A percentile compares a stretch with the other conserved stretches of the same genome.
Conservation (phyloP, 2,329 filamentous ascomycete genomes). For the Penicillium expansum region DNA sequence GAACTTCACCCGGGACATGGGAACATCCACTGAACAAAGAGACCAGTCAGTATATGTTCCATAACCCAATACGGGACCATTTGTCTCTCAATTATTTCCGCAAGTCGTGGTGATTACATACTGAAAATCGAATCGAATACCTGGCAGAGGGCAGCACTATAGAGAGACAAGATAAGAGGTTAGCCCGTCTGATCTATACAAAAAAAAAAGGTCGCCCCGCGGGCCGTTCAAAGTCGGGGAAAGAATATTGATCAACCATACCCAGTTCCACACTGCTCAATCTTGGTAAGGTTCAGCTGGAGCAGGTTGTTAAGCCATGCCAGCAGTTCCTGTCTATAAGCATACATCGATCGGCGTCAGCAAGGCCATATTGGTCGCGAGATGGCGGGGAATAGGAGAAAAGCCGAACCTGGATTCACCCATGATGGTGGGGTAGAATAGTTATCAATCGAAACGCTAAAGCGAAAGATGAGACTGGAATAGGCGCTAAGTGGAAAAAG, state of each 20-base stretch:
- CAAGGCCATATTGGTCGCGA: slow-evolving; percentile 9
- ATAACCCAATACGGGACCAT: neutral
- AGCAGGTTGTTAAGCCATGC: slow-evolving; percentile 97
- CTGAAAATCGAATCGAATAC: slow-evolving; percentile 97
- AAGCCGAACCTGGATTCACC: slow-evolving; percentile 60
- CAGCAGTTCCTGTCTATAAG: slow-evolving; percentile 82
- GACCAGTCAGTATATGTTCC: slow-evolving; percentile 13
- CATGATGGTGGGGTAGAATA: slow-evolving; percentile 55
- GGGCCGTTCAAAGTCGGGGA: slow-evolving; percentile 4
- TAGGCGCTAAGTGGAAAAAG: slow-evolving; percentile 5
- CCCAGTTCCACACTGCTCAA: slow-evolving; percentile 99
- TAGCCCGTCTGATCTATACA: slow-evolving; percentile 1
- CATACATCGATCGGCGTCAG: slow-evolving; percentile 12
- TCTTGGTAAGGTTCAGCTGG: slow-evolving; percentile 96
- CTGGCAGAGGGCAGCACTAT: slow-evolving; percentile 90
- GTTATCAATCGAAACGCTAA: slow-evolving; percentile 4
- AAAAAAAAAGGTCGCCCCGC: neutral
- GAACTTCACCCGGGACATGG: slow-evolving; percentile 96
- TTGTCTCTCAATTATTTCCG: neutral
- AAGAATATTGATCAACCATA: slow-evolving; percentile 48
- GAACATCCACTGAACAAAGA: slow-evolving; percentile 65
- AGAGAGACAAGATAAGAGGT: slow-evolving; percentile 4
- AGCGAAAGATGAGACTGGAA: slow-evolving; percentile 3
- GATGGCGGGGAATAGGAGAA: slow-evolving; percentile 17
- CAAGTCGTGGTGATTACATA: slow-evolving; percentile 38